Conservation (phyloP, 768 basidiomycete species). For the Rubroboletus pulcherrimus region DNA sequence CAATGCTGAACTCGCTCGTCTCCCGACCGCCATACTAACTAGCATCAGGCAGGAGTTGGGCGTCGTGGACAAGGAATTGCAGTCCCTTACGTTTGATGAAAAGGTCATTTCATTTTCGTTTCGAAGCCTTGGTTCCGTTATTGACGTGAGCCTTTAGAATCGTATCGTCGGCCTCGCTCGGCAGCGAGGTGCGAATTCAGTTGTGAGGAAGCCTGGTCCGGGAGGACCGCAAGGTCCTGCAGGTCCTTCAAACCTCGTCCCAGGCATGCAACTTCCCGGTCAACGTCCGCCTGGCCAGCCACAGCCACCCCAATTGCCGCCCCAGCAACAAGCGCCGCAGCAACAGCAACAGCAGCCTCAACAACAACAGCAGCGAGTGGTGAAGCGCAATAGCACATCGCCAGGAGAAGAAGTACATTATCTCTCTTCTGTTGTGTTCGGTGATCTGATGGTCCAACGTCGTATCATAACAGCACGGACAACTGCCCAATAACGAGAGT, state of each 20-base stretch:
- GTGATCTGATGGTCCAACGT: constrained; percentile 1
- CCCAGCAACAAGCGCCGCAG: constrained; percentile 25
- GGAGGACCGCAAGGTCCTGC: constrained; percentile 24
- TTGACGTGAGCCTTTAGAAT: constrained; percentile 30
- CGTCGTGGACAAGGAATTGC: constrained; percentile 44
- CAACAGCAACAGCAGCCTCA: constrained; percentile 19
- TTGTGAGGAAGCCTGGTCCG: constrained; percentile 27
- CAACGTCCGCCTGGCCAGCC: constrained; percentile 35
- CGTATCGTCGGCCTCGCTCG: constrained; percentile 33
- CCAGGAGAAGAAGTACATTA: constrained; percentile 55
- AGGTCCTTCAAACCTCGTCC: constrained; percentile 26
- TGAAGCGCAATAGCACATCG: constrained; percentile 58
- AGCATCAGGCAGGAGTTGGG: constrained; percentile 42
- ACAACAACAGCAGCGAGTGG: constrained; percentile 22
- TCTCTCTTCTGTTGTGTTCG: background rate
- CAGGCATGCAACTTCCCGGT: constrained; percentile 39
- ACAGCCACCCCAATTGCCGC: constrained; percentile 23
- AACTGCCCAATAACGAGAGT: constrained; percentile 44
- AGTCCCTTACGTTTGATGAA: constrained; percentile 45
- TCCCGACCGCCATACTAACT: constrained; percentile 36
- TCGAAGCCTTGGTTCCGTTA: background rate
- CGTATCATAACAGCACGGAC: constrained; percentile 39
- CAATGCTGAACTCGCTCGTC: constrained; percentile 40
- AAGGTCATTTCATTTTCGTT: constrained; percentile 43
- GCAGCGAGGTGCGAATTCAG: constrained; percentile 18